Percentiles rank a stretch among this genome's conserved stretches.
Conservation (phyloP, 192 early-diverging fungal genomes). For the Podila verticillata region DNA sequence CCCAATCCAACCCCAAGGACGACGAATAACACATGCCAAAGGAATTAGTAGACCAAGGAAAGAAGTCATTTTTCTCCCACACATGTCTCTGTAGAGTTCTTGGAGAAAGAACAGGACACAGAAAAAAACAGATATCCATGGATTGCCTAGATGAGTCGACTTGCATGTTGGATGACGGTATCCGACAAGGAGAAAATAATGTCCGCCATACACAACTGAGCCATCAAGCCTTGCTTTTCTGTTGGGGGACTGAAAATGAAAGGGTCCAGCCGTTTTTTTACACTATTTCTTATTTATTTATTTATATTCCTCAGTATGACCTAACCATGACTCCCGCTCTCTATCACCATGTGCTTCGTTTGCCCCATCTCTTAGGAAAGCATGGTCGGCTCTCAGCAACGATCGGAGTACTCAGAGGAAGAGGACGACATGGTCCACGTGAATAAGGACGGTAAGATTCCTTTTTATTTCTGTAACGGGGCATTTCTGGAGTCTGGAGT, state of each 20-base stretch:
- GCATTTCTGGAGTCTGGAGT: no score
- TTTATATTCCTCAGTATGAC: background rate
- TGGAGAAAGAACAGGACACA: no score
- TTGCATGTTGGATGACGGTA: background rate
- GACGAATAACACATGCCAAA: conserved; percentile 19
- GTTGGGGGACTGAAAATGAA: background rate
- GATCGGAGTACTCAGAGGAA: conserved; percentile 39
- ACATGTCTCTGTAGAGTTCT: no score
- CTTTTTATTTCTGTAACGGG: no score
- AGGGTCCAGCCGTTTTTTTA: background rate
- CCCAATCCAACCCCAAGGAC: background rate
- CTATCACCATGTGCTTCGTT: background rate
- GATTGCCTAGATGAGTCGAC: no score
- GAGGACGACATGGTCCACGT: conserved; percentile 50
- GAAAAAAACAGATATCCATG: no score
- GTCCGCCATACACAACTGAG: background rate
- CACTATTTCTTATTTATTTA: background rate
- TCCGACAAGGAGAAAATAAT: background rate
- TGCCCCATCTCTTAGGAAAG: conserved; percentile 29
- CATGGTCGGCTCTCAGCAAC: conserved; percentile 31
- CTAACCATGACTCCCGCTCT: background rate
- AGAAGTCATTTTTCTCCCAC: background rate
- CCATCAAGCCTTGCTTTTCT: background rate
- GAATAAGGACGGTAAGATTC: conserved; percentile 12
- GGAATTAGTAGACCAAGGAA: background rate